Percentiles rank a stretch among this genome's conserved stretches.
These are phyloP conservation scores for Alternaria angustiovoidea DNA, from an alignment of 2,329 filamentous ascomycete genomes.

Conservation along the genomic window DNA sequence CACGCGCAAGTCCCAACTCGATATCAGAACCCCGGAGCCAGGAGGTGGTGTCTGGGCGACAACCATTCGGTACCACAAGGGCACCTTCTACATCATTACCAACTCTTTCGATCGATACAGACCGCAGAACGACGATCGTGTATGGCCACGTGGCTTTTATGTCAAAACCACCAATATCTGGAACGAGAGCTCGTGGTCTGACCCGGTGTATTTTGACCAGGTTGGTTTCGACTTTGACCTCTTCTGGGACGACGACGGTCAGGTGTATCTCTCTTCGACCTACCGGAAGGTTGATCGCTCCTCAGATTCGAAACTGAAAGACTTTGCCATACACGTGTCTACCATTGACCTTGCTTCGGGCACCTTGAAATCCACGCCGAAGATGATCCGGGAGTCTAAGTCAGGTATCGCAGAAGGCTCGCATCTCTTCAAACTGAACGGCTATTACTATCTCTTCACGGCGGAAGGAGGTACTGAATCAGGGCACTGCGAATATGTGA, in stretches of 20 bases:
- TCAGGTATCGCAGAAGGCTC: conserved; percentile 45
- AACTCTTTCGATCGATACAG: conserved; percentile 37
- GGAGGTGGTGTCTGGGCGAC: conserved; percentile 34
- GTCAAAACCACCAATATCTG: conserved; percentile 33
- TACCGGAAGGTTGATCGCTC: conserved; percentile 24
- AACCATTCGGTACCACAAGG: conserved; percentile 30
- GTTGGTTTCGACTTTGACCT: conserved; percentile 36
- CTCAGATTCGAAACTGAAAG: conserved; percentile 28
- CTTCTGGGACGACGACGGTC: conserved; percentile 65
- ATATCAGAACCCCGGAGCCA: conserved; percentile 36
- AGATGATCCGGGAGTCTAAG: conserved; percentile 34
- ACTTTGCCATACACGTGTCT: conserved; percentile 42
- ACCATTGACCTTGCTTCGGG: conserved; percentile 45
- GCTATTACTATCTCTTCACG: conserved; percentile 37
- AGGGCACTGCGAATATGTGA: conserved; percentile 59
- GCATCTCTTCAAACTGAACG: conserved; percentile 42
- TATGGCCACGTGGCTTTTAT: conserved; percentile 61
- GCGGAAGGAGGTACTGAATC: conserved; percentile 49
- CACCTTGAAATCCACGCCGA: conserved; percentile 22
- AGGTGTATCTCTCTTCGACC: conserved; percentile 52
- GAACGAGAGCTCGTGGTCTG: conserved; percentile 27
- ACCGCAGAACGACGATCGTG: conserved; percentile 37
- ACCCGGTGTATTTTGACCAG: conserved; percentile 36
- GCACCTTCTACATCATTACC: conserved; percentile 31
- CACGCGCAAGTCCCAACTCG: conserved; percentile 49